Percentiles rank a stretch among this genome's conserved stretches.
These are phyloP conservation scores for Globisporangium splendens DNA, from an alignment of 352 stramenopile genomes.

Conservation along the genomic window DNA sequence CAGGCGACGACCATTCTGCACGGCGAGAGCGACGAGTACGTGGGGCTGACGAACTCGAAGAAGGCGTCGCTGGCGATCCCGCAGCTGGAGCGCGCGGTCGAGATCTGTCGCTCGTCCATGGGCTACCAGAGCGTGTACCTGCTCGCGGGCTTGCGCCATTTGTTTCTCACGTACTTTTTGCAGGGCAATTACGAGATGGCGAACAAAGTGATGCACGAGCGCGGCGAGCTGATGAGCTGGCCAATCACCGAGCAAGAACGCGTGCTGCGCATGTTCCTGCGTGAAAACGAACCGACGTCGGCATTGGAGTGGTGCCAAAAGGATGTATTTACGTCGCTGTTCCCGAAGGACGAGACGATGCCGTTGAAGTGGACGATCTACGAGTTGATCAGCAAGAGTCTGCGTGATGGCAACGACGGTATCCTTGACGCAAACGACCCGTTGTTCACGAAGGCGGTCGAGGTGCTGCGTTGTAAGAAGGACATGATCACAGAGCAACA, in stretches of 20 bases:
- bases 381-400: slow-evolving; percentile 50
- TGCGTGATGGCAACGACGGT: slow-evolving; percentile 37
- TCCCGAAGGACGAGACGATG: slow-evolving; percentile 54
- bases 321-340: slow-evolving; percentile 45
- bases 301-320: slow-evolving; percentile 56
- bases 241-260: slow-evolving; percentile 65
- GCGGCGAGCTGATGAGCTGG: slow-evolving; percentile 72
- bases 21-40: slow-evolving; percentile 27
- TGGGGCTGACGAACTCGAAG: slow-evolving; percentile 41
- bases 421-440: slow-evolving; percentile 48
- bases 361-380: slow-evolving; percentile 73
- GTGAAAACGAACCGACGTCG: slow-evolving; percentile 41
- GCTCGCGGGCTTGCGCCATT: slow-evolving; percentile 53
- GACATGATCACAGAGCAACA: slow-evolving; percentile 36
- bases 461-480: slow-evolving; percentile 65
- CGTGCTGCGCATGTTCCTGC: slow-evolving; percentile 57
- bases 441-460: slow-evolving; percentile 51
- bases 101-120: slow-evolving; percentile 79
- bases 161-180: slow-evolving; percentile 61
- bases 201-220: slow-evolving; percentile 56
- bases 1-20: slow-evolving; percentile 53
- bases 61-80: slow-evolving; percentile 46
- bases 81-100: slow-evolving; percentile 55
- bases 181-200: slow-evolving; percentile 50
- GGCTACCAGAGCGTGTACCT: slow-evolving; percentile 67